These are phyloP conservation scores for Kwoniella europaea DNA, from an alignment of 768 basidiomycete genomes.

Conservation along the genomic window DNA sequence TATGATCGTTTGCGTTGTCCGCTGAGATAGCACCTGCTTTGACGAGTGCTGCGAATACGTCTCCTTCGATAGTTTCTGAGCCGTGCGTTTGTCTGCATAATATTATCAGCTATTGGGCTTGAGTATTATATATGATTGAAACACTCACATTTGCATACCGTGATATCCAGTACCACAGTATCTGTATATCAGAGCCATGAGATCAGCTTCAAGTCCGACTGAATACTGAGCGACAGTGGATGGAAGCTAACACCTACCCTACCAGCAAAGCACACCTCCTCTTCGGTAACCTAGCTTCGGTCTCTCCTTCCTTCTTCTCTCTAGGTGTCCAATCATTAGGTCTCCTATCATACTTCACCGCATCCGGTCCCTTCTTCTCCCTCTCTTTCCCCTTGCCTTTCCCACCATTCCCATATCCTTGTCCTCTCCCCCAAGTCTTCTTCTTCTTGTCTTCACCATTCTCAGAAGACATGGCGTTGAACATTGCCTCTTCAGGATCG, in stretches of 20 bases:
- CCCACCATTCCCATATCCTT: conserved; percentile 15
- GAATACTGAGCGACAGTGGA: neutral
- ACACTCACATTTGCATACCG: conserved; percentile 93
- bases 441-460: conserved; percentile 4
- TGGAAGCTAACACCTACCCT: conserved; percentile 27
- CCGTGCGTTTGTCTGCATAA: conserved; percentile 68
- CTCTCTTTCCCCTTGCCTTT: conserved; percentile 23
- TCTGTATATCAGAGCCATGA: neutral
- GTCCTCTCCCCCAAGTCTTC: conserved; percentile 5
- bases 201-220: neutral
- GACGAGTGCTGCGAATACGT: conserved; percentile 83
- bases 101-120: neutral
- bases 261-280: conserved; percentile 39
- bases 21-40: conserved; percentile 90
- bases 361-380: conserved; percentile 3
- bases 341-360: conserved; percentile 10
- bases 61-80: conserved; percentile 82
- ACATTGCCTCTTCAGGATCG: conserved; percentile 25
- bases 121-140: neutral
- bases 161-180: conserved; percentile 80
- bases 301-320: conserved; percentile 24
- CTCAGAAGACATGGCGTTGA: conserved; percentile 11
- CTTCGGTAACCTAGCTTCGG: conserved; percentile 45
- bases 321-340: conserved; percentile 17
- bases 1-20: conserved; percentile 89